Evolutionary conservation across 495 filamentous ascomycete species (phyloP).

Genomic region (Chlorociboria aeruginascens): DNA sequence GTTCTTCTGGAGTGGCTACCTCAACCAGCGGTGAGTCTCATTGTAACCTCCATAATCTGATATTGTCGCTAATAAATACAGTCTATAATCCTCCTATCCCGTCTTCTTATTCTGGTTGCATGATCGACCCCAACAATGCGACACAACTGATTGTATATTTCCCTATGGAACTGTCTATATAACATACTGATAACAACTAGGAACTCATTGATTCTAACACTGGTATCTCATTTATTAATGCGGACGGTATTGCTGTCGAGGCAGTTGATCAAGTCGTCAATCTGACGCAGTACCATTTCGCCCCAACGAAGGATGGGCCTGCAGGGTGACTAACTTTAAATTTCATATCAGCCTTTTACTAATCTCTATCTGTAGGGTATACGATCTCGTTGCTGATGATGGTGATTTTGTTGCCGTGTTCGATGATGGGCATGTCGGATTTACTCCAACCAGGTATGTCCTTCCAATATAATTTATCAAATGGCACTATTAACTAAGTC

Average conservation of each 20-base stretch:
- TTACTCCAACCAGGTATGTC: not conserved
- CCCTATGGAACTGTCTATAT: not conserved
- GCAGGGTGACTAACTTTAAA: not conserved
- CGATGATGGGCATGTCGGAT: not conserved
- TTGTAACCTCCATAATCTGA: too few relatives aligned
- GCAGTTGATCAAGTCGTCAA: not conserved
- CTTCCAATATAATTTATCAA: not conserved
- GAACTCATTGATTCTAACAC: not conserved
- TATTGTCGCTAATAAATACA: too few relatives aligned
- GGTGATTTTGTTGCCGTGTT: not conserved
- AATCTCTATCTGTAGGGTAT: not conserved
- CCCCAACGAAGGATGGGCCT: not conserved
- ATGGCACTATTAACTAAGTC: too few relatives aligned
- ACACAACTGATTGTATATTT: not conserved
- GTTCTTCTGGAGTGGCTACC: too few relatives aligned
- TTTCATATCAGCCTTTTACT: not conserved
- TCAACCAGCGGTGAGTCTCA: too few relatives aligned
- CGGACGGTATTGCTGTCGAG: not conserved
- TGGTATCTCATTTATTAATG: not conserved
- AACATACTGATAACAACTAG: not conserved
- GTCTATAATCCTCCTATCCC: not conserved
- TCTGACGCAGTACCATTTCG: not conserved
- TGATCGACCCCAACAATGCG: not conserved
- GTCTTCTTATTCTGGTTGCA: not conserved
- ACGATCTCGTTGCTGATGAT: not conserved